A percentile compares a stretch with the other conserved stretches of the same genome.
phyloP scores from a whole-genome alignment of 768 basidiomycete species.

The Phanerodontia chrysosporium region DNA sequence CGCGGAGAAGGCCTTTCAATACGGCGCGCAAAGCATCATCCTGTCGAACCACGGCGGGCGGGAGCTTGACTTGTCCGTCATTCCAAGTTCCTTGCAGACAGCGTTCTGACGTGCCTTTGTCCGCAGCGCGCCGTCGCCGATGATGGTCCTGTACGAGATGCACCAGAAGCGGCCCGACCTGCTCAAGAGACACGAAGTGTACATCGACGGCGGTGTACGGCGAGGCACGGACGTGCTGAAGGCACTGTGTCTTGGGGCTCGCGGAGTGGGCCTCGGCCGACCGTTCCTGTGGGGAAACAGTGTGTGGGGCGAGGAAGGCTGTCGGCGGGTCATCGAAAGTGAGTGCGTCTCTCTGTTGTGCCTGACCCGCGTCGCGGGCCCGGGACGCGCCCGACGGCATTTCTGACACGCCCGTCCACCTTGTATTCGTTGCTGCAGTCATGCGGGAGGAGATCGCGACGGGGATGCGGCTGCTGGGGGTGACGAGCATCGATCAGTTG shows the following conservation, averaged over 20 bases:
- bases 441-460: constrained; percentile 37
- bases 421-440: constrained; percentile 23
- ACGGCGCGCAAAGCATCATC: constrained; percentile 43
- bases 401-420: neutral
- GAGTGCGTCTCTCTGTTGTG: constrained; percentile 6
- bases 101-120: neutral
- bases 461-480: constrained; percentile 38
- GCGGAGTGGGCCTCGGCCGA: constrained; percentile 40
- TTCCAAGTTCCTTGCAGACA: neutral
- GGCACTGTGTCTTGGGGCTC: constrained; percentile 46
- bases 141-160: constrained; percentile 42
- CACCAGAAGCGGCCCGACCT: constrained; percentile 37
- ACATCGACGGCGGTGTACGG: constrained; percentile 43
- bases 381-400: neutral
- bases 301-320: constrained; percentile 31
- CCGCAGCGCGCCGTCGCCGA: constrained; percentile 35
- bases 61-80: constrained; percentile 39
- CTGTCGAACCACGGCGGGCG: constrained; percentile 49
- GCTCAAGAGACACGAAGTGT: constrained; percentile 33
- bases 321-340: constrained; percentile 23
- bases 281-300: constrained; percentile 40
- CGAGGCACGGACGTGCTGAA: constrained; percentile 47
- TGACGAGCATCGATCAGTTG: constrained; percentile 34
- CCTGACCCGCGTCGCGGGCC: neutral
- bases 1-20: constrained; percentile 39